Evolutionary conservation across 1,139 yeast species (phyloP), one percentile per base, ranked within the genome.

Genomic region (Petasospora fabianii): DNA sequence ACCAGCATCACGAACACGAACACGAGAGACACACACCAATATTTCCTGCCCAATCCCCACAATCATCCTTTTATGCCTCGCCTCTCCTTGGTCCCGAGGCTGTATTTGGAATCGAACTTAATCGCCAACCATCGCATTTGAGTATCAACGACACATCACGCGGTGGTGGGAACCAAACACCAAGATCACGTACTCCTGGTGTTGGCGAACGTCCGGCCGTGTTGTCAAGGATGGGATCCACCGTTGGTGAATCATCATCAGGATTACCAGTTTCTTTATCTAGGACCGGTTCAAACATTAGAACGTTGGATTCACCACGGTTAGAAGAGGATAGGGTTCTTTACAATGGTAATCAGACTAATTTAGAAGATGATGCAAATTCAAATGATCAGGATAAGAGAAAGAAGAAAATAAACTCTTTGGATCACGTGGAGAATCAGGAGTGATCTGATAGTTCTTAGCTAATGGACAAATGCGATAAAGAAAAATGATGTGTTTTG

Each of bases 321-420:
- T 13, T 20, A 11, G 48, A 48, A 10, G 60, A 58, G 11, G 69
- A 68, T 11, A 34, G 50, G 11, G 20, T 58, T 13, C 68, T 75
- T 1, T 72, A 71, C 47, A 72, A 72, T 48, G 77, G 78, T 3
- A 72, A 72, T 48, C 66, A 64, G 15, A 50, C 69, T 14, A 65
- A 62, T 36, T 46, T 72, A 36, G 73, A 71, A 43, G 75, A 70
- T 45, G 68, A 66, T 26, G 34, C 36, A 28, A 36, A 41, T 18
- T 13, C n/a, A 11, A 32, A 32, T 29, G 18, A 15, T 6, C 14
- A 6, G 11, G 26, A 22, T 6, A 13, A 22, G 12, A 13, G 26
- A 22, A 5, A 8, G 12, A 12, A 22, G 22, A 8, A 10, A 20
- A 20, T 10, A 20, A 10, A 20, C 22, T 8, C 10, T n/a, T n/a